Evolutionary conservation across 768 basidiomycete species (phyloP), one percentile per base, ranked within the genome.

Genomic region (Rhodocollybia butyracea): DNA sequence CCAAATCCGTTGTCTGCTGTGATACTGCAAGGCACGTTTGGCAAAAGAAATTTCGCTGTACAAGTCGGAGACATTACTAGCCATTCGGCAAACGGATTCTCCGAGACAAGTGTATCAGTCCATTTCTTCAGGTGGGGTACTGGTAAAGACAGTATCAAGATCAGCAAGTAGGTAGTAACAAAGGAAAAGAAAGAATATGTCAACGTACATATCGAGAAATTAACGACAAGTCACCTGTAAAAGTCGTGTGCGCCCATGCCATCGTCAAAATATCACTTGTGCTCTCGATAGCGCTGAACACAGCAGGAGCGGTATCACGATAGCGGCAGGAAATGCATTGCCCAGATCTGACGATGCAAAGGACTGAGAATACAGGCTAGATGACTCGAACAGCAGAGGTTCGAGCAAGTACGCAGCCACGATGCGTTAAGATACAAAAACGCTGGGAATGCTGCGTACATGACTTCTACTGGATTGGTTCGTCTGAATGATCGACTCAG

Each of bases 341-440:
- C 61, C 60, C 6, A 63, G 29, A 51, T 61, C 42, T 36, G 39
- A 46, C 2, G 53, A 47, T 3, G 60, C 60, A 46, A 39, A 62
- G 1, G 30, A 24, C 26, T 53, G 19, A 7, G 31, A 30, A 30
- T 32, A 54, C 1, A 36, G 21, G 32, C 39, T 11, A 6, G 43
- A 54, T 10, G 29, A 42, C 36, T 63, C 56, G 13, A 41, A 43
- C 41, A 81, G 73, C 5, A 80, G 64, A 15, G 77, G 74, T 15
- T 73, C 64, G 6, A 81, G 67, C 5, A 79, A 66, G 54, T 74
- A 74, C 60, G 72, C 73, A 0, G 74, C 21, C 75, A 66, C 0
- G 43, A 57, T 2, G 73, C 64, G 58, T 77, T 74, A 51, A 69
- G 62, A 45, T 76, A 76, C 48, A 78, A 60, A 55, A 74, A 66